Base-by-base conservation (phyloP, 1,139 yeast genomes). In the Magnusiomyces tetraspermus region DNA sequence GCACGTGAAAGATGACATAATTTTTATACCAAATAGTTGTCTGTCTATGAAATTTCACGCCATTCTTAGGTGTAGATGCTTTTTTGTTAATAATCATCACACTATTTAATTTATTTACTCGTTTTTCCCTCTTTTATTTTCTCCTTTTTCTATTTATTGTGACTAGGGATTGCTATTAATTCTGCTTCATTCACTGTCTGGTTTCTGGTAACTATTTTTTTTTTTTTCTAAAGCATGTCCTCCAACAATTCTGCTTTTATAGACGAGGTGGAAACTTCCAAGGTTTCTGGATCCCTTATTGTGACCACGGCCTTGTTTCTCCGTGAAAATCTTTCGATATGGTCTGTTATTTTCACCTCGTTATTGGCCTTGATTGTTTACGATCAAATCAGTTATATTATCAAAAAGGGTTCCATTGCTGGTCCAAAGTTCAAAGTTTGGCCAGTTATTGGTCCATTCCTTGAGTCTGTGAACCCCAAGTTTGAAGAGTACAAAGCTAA, bases 401-500 rank as follows among this genome's bases (percentile, higher is more conserved):
- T 78, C 52, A 80, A 81, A 59, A 92, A 92, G 71, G 97, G 97
- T 44, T 67, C 78, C 46, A 88, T 90, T 67, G 96, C 89, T 13
- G 98, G 98, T 26, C 98, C 97, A 23, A 69, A 72, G 47, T 79
- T 77, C 68, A 92, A 92, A 69, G 62, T 89, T 52, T 90, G 95
- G 89, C 98, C 98, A 1, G 75, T 92, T 53, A 90, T 92, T 61
- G 98, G 98, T 3, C 97, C 98, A 2, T 92, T 92, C 63, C 75
- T 92, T 68, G 97, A 92, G 67, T 83, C 95, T n/a, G 74, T 92
- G 66, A 92, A 92, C 71, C 98, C 98, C 33, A 90, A 90, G 69
- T 92, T 92, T 67, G 96, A 87, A 66, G 96, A 85, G 65, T 92
- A 92, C 70, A 75, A 79, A 67, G 87, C 87, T 53, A 92, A 92